Evolutionary conservation across 1,139 yeast genomes (phyloP).

Genomic region (Yamadazyma friedrichii): DNA sequence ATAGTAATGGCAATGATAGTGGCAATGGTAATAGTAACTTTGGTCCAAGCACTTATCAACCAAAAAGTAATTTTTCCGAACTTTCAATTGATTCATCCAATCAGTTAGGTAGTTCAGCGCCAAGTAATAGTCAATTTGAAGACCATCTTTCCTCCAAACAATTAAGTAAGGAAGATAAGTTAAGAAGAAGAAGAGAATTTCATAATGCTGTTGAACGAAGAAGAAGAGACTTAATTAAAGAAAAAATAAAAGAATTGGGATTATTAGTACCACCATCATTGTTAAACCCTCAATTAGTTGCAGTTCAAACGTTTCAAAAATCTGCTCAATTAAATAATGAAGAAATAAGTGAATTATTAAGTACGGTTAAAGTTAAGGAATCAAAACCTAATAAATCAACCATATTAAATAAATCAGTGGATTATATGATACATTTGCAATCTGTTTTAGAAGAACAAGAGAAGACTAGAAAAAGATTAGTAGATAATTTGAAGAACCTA

Average conservation of each 20-base stretch:
- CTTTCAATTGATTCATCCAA: slow-evolving; percentile 5
- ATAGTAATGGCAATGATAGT: neutral
- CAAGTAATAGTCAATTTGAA: slow-evolving; percentile 12
- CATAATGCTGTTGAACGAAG: slow-evolving; percentile 83
- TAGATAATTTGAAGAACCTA: slow-evolving; percentile 16
- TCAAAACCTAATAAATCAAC: slow-evolving; percentile 72
- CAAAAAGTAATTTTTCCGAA: slow-evolving; percentile 1
- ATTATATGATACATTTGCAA: slow-evolving; percentile 57
- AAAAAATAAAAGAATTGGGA: slow-evolving; percentile 71
- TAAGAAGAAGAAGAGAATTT: slow-evolving; percentile 68
- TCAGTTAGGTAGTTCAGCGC: slow-evolving; percentile 28
- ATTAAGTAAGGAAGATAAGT: slow-evolving; percentile 65
- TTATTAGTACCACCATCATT: slow-evolving; percentile 69
- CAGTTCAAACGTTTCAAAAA: slow-evolving; percentile 48
- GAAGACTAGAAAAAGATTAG: slow-evolving; percentile 21
- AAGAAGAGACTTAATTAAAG: slow-evolving; percentile 74
- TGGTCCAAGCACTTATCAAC: slow-evolving; percentile 4
- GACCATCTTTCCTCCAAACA: slow-evolving; percentile 35
- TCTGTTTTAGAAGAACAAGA: slow-evolving; percentile 42
- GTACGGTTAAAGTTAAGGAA: slow-evolving; percentile 53
- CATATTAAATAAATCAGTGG: slow-evolving; percentile 66
- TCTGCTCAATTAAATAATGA: slow-evolving; percentile 27
- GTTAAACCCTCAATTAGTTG: slow-evolving; percentile 48
- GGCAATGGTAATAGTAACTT: slow-evolving; percentile 1
- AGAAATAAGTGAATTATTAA: slow-evolving; percentile 38